phyloP scores from a whole-genome alignment of 1,284 basidiomycete species.

The Heterobasidion irregulare region DNA sequence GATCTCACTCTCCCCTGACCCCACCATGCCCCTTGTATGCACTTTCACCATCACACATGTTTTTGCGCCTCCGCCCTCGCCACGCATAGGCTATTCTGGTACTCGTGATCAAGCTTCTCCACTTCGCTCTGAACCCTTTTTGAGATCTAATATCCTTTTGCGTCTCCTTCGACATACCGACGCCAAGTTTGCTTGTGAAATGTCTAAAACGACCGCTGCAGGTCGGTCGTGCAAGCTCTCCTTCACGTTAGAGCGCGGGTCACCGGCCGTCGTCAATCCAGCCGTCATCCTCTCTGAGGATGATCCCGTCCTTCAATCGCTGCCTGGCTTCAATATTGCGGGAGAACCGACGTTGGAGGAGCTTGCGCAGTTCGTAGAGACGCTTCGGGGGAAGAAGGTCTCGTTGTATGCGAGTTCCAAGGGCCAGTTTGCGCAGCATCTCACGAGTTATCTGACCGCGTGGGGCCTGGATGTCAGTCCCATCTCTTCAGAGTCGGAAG shows the following conservation, averaged over 20 bases:
- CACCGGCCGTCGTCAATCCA: slow-evolving; percentile 26
- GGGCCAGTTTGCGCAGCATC: slow-evolving; percentile 82
- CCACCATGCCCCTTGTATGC: slow-evolving; percentile 32
- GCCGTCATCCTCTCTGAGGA: slow-evolving; percentile 31
- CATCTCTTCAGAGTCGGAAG: slow-evolving; percentile 57
- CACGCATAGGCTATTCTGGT: background rate
- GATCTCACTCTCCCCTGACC: slow-evolving; percentile 13
- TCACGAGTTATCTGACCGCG: slow-evolving; percentile 85
- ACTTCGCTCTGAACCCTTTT: slow-evolving; percentile 40
- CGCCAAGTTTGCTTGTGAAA: slow-evolving; percentile 47
- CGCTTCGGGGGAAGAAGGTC: slow-evolving; percentile 74
- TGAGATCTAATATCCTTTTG: slow-evolving; percentile 56
- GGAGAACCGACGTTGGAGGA: slow-evolving; percentile 74
- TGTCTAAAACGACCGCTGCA: slow-evolving; percentile 24
- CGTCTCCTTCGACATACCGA: slow-evolving; percentile 61
- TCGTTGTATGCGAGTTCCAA: slow-evolving; percentile 75
- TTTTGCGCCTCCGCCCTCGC: slow-evolving; percentile 13
- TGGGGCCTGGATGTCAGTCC: slow-evolving; percentile 93
- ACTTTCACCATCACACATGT: slow-evolving; percentile 50
- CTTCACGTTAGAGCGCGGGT: slow-evolving; percentile 48
- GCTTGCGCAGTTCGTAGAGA: slow-evolving; percentile 71
- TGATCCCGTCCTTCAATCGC: slow-evolving; percentile 31
- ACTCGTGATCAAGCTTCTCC: slow-evolving; percentile 18
- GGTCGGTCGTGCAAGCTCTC: slow-evolving; percentile 43
- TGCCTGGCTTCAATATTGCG: slow-evolving; percentile 37